These are phyloP conservation scores for Suillus hirtellus DNA, from an alignment of 768 basidiomycete species.

Conservation along the genomic window DNA sequence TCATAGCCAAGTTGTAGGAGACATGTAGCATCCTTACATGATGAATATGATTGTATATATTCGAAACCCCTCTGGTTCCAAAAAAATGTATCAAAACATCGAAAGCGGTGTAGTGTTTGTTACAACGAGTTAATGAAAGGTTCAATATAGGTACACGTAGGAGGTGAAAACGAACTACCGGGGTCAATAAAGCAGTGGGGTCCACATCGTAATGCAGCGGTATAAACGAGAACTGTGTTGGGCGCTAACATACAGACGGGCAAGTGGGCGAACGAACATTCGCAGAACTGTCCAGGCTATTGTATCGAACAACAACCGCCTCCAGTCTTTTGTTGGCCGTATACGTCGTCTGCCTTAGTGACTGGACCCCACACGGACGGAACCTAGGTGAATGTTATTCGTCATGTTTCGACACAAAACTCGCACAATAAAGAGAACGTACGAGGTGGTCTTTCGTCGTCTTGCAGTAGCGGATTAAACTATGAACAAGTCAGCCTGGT, in stretches of 20 bases:
- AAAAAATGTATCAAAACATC: constrained; percentile 4
- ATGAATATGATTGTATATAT: neutral
- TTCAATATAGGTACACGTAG: constrained; percentile 18
- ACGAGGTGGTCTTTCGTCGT: constrained; percentile 72
- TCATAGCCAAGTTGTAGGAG: constrained; percentile 42
- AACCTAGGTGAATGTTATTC: constrained; percentile 49
- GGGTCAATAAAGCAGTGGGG: constrained; percentile 14
- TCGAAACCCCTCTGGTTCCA: neutral
- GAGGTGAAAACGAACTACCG: constrained; percentile 6
- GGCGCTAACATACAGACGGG: constrained; percentile 9
- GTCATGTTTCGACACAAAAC: constrained; percentile 10
- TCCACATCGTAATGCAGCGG: constrained; percentile 21
- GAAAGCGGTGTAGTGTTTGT: constrained; percentile 5
- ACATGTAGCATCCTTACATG: neutral
- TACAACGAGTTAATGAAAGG: constrained; percentile 6
- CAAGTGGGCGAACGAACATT: neutral
- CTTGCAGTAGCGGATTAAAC: constrained; percentile 74
- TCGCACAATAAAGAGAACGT: constrained; percentile 22
- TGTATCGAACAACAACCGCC: constrained; percentile 61
- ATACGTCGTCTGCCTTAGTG: constrained; percentile 91
- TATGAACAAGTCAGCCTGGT: constrained; percentile 29
- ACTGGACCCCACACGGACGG: constrained; percentile 97
- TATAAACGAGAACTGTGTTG: constrained; percentile 11
- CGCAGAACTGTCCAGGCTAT: constrained; percentile 30
- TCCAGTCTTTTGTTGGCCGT: constrained; percentile 65